These are phyloP conservation scores for Aspergillus funiculosus DNA, from an alignment of 495 filamentous ascomycete species.

Conservation along the genomic window DNA sequence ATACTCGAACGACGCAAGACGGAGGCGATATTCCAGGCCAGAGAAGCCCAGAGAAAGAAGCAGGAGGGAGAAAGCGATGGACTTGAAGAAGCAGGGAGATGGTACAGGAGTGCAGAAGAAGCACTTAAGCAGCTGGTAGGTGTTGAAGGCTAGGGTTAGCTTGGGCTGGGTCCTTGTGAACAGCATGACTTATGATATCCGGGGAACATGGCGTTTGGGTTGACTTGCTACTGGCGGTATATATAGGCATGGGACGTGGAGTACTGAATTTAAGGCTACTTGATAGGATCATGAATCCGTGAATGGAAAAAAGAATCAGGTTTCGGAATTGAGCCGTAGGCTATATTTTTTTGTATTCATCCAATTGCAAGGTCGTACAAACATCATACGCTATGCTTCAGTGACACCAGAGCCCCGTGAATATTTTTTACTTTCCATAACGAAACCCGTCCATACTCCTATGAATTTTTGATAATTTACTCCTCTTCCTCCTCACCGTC, in stretches of 20 bases:
- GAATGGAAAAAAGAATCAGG: constrained; percentile 22
- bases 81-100: constrained; percentile 74
- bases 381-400: constrained; percentile 43
- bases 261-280: neutral
- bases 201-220: constrained; percentile 23
- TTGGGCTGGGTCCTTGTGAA: neutral
- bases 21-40: constrained; percentile 61
- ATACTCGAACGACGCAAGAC: constrained; percentile 66
- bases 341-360: constrained; percentile 36
- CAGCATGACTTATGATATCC: constrained; percentile 20
- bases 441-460: constrained; percentile 42
- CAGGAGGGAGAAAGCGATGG: constrained; percentile 71
- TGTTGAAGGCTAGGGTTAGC: constrained; percentile 31
- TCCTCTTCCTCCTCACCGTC: constrained; percentile 92
- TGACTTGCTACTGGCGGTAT: constrained; percentile 13
- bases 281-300: neutral
- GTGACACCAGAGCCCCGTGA: constrained; percentile 37
- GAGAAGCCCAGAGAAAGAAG: constrained; percentile 73
- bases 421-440: constrained; percentile 34
- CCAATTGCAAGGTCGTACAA: constrained; percentile 44
- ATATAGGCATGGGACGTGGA: constrained; percentile 2
- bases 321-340: constrained; percentile 35
- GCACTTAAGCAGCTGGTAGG: constrained; percentile 63
- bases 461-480: constrained; percentile 37
- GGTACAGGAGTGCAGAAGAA: constrained; percentile 68